These are phyloP conservation scores for Hymenoscyphus occultus DNA, from an alignment of 2,329 filamentous ascomycete species.

Conservation along the genomic window DNA sequence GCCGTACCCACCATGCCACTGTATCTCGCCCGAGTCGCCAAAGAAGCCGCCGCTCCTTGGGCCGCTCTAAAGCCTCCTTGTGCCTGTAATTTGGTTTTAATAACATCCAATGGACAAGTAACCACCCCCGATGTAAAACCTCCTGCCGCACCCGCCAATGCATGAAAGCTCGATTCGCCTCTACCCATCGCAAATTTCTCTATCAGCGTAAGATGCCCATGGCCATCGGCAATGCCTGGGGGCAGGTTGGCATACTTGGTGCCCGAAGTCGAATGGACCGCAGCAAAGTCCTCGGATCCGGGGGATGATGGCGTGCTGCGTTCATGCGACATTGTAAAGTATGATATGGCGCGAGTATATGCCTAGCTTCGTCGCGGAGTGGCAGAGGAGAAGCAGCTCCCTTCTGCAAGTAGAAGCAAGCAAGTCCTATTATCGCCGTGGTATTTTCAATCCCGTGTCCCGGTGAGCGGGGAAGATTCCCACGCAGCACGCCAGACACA, in stretches of 20 bases:
- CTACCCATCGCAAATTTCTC: constrained; percentile 56
- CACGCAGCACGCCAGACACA: constrained; percentile 55
- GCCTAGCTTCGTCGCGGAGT: constrained; percentile 40
- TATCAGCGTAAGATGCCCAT: constrained; percentile 41
- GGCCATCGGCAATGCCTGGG: constrained; percentile 19
- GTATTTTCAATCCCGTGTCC: constrained; percentile 39
- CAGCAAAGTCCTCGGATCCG: constrained; percentile 31
- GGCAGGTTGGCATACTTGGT: constrained; percentile 18
- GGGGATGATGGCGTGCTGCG: constrained; percentile 38
- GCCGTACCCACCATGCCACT: constrained; percentile 85
- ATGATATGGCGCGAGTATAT: constrained; percentile 37
- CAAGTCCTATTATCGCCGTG: constrained; percentile 24
- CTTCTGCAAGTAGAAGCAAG: constrained; percentile 23
- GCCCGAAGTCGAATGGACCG: constrained; percentile 24
- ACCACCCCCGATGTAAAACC: constrained; percentile 92
- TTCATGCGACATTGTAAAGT: constrained; percentile 45
- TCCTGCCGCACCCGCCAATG: constrained; percentile 80
- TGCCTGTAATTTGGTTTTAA: constrained; percentile 96
- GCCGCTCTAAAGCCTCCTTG: constrained; percentile 73
- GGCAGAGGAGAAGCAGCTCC: constrained; percentile 38
- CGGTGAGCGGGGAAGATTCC: constrained; percentile 58
- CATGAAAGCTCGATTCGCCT: constrained; percentile 69
- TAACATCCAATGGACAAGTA: constrained; percentile 96
- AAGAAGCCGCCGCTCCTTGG: constrained; percentile 8
- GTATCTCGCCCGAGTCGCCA: constrained; percentile 57